These are phyloP conservation scores for Oryza longistaminata DNA, from an alignment of 176 grass and related monocot genomes.

Conservation along the genomic window DNA sequence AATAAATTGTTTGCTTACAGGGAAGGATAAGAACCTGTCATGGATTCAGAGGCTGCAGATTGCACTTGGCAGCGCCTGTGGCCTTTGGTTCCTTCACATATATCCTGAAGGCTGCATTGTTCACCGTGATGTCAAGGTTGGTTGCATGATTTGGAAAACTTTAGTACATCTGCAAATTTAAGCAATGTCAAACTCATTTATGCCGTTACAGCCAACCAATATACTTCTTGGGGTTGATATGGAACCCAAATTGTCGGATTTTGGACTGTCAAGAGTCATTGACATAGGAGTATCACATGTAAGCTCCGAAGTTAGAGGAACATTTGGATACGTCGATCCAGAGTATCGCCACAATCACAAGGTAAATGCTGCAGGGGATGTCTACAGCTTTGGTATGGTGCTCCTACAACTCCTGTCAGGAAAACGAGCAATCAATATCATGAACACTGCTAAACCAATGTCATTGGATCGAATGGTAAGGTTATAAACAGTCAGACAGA, in stretches of 20 bases:
- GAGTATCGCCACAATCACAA: conserved; percentile 73
- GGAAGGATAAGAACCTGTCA: conserved; percentile 60
- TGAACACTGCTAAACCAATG: conserved; percentile 64
- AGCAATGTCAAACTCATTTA: not conserved
- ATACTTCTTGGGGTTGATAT: conserved; percentile 71
- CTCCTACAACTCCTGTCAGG: conserved; percentile 72
- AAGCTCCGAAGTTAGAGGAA: conserved; percentile 76
- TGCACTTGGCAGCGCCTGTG: conserved; percentile 59
- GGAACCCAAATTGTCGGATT: conserved; percentile 66
- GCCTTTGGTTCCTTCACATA: conserved; percentile 80
- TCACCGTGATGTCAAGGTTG: conserved; percentile 77
- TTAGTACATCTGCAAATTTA: conserved; percentile 15
- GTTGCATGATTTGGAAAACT: conserved; percentile 21
- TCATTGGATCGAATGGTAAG: conserved; percentile 55
- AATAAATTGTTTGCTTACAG: conserved; percentile 39
- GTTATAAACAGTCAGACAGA: not conserved
- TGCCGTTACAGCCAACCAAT: conserved; percentile 58
- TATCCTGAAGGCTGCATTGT: conserved; percentile 75
- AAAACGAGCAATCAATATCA: conserved; percentile 54
- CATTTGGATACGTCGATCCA: conserved; percentile 74
- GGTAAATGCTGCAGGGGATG: conserved; percentile 69
- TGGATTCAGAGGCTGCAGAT: conserved; percentile 70
- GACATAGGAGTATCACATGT: conserved; percentile 54
- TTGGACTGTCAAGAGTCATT: conserved; percentile 60
- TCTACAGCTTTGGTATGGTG: conserved; percentile 76